phyloP scores from a whole-genome alignment of 2,329 filamentous ascomycete genomes.

The Alternaria viburni region DNA sequence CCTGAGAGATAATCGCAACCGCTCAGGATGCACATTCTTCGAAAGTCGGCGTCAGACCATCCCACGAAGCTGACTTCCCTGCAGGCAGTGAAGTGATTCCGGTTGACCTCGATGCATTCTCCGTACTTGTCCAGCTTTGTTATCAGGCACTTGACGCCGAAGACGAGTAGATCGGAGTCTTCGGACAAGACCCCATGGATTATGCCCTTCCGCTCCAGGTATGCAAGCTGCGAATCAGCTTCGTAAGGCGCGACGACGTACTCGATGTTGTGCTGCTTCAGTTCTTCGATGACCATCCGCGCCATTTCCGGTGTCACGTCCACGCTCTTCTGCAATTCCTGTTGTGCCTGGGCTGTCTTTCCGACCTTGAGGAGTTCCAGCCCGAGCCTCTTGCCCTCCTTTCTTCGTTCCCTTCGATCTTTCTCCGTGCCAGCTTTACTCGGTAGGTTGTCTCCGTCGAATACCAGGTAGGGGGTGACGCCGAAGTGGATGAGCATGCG shows the following conservation, averaged over 20 bases:
- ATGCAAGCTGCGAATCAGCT: slow-evolving; percentile 95
- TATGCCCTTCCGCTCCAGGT: slow-evolving; percentile 83
- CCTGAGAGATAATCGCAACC: slow-evolving; percentile 94
- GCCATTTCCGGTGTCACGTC: slow-evolving; percentile 98
- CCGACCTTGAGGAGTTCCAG: slow-evolving; percentile 82
- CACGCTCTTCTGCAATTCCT: slow-evolving; percentile 91
- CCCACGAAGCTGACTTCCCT: slow-evolving; percentile 87
- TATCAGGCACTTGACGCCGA: slow-evolving; percentile 86
- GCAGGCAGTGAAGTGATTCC: slow-evolving; percentile 85
- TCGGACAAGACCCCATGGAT: slow-evolving; percentile 91
- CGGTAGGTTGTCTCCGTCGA: slow-evolving; percentile 93
- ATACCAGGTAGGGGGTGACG: slow-evolving; percentile 91
- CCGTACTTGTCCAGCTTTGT: slow-evolving; percentile 96
- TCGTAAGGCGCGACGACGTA: slow-evolving; percentile 97
- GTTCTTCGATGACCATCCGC: slow-evolving; percentile 84
- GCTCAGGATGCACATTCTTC: slow-evolving; percentile 94
- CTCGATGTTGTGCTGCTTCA: slow-evolving; percentile 78
- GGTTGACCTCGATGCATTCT: slow-evolving; percentile 89
- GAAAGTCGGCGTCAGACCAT: slow-evolving; percentile 90
- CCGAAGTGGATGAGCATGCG: slow-evolving; percentile 94
- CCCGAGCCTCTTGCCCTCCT: slow-evolving; percentile 77
- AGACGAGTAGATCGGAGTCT: slow-evolving; percentile 94
- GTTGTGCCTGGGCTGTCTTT: slow-evolving; percentile 77
- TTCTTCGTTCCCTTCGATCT: slow-evolving; percentile 74
- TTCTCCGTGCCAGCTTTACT: slow-evolving; percentile 90